A percentile compares a stretch with the other conserved stretches of the same genome.
phyloP scores from a whole-genome alignment of 2,329 filamentous ascomycete genomes.

The Drechslerella stenobrocha region DNA sequence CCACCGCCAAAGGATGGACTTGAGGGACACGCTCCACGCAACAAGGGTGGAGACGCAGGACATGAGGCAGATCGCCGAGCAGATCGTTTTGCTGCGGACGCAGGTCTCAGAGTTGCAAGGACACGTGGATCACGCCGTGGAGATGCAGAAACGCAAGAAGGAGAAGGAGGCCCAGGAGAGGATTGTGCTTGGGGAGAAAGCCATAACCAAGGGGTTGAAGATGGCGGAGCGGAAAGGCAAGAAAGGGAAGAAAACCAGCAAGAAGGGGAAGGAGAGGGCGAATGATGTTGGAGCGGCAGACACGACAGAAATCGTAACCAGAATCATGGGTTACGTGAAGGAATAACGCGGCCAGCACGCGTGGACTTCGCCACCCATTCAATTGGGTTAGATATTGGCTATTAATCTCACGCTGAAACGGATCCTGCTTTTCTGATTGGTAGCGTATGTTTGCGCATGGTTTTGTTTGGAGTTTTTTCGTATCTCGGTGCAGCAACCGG shows the following conservation, averaged over 20 bases:
- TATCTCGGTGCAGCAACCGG: too few relatives aligned
- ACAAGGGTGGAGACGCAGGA: conserved; percentile 35
- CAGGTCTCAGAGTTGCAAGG: conserved; percentile 28
- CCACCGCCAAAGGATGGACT: conserved; percentile 35
- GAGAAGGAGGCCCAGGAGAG: conserved; percentile 20
- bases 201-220: conserved; percentile 15
- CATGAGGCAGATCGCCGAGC: conserved; percentile 38
- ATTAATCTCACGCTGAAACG: too few relatives aligned
- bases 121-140: conserved; percentile 20
- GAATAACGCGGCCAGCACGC: neutral
- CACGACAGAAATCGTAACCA: conserved; percentile 21
- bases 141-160: conserved; percentile 17
- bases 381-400: too few relatives aligned
- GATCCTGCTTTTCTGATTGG: too few relatives aligned
- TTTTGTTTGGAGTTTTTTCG: too few relatives aligned
- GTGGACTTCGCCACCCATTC: too few relatives aligned
- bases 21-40: conserved; percentile 30
- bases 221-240: conserved; percentile 10
- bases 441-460: too few relatives aligned
- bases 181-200: conserved; percentile 2
- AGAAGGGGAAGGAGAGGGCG: conserved; percentile 44
- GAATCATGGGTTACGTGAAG: conserved; percentile 33
- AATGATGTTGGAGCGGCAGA: conserved; percentile 15
- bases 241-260: conserved; percentile 29
- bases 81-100: conserved; percentile 35